A percentile compares a stretch with the other conserved stretches of the same genome.
phyloP scores from a whole-genome alignment of 768 basidiomycete species.

The Lactarius sanguifluus region DNA sequence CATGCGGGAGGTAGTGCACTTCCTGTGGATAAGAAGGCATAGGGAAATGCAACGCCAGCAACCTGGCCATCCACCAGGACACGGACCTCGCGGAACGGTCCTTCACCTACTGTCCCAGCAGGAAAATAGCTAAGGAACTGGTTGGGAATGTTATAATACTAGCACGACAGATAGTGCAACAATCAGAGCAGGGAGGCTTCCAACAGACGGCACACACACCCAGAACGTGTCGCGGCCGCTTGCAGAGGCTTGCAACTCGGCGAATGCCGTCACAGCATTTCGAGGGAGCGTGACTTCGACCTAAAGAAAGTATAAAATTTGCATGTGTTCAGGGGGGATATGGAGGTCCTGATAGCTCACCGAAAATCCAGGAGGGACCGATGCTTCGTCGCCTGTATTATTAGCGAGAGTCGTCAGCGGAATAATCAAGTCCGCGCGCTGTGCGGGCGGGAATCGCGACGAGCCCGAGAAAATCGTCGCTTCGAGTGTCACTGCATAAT shows the following conservation, averaged over 20 bases:
- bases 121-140: slow-evolving; percentile 58
- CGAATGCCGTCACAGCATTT: slow-evolving; percentile 65
- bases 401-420: too few relatives aligned
- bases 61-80: slow-evolving; percentile 54
- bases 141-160: slow-evolving; percentile 74
- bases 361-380: too few relatives aligned
- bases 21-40: slow-evolving; percentile 30
- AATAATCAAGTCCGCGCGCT: too few relatives aligned
- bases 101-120: slow-evolving; percentile 47
- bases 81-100: slow-evolving; percentile 62
- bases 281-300: slow-evolving; percentile 66
- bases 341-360: too few relatives aligned
- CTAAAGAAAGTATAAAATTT: too few relatives aligned
- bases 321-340: too few relatives aligned
- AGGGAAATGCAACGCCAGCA: slow-evolving; percentile 60
- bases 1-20: too few relatives aligned
- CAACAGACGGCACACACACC: slow-evolving; percentile 42
- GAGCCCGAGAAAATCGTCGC: too few relatives aligned
- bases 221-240: slow-evolving; percentile 73
- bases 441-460: too few relatives aligned
- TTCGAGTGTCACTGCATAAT: too few relatives aligned
- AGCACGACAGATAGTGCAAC: not conserved
- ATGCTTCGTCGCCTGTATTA: too few relatives aligned
- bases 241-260: slow-evolving; percentile 70
- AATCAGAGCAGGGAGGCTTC: not conserved